These are phyloP conservation scores for Gymnopilus dilepis DNA, from an alignment of 768 basidiomycete species.

Conservation along the genomic window DNA sequence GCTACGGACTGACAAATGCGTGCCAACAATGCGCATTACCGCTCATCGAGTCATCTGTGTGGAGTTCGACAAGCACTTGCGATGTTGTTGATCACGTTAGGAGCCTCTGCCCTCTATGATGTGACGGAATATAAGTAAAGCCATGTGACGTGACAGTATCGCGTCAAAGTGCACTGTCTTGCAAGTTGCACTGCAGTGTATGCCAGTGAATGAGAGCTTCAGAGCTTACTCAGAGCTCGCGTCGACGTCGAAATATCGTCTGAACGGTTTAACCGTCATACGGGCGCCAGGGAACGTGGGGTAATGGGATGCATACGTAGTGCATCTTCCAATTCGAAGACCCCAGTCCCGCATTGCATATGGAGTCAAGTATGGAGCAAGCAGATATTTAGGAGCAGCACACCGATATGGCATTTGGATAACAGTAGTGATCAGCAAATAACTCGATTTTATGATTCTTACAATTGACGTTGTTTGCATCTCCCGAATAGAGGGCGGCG, in stretches of 20 bases:
- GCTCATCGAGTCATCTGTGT: background rate
- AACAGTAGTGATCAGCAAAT: background rate
- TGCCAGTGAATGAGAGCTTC: too few relatives aligned
- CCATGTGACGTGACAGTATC: slow-evolving; percentile 16
- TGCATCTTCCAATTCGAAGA: too few relatives aligned
- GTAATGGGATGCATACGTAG: background rate
- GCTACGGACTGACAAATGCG: background rate
- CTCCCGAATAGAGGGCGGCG: background rate
- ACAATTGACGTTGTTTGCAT: background rate
- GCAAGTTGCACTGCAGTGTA: too few relatives aligned
- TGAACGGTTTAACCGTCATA: background rate
- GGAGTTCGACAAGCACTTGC: background rate
- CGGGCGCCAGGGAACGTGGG: background rate
- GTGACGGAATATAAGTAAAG: background rate
- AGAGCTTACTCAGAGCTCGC: too few relatives aligned
- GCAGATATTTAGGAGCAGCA: background rate
- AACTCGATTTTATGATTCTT: background rate
- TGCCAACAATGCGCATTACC: background rate
- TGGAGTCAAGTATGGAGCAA: background rate
- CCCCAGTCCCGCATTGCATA: background rate
- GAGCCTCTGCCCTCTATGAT: background rate
- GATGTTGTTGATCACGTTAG: background rate
- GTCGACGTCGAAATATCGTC: too few relatives aligned
- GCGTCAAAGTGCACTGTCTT: background rate
- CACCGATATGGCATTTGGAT: background rate